A percentile compares a stretch with the other conserved stretches of the same genome.
phyloP scores from a whole-genome alignment of 257 asterid genomes.

The Solanum corneliomulleri region DNA sequence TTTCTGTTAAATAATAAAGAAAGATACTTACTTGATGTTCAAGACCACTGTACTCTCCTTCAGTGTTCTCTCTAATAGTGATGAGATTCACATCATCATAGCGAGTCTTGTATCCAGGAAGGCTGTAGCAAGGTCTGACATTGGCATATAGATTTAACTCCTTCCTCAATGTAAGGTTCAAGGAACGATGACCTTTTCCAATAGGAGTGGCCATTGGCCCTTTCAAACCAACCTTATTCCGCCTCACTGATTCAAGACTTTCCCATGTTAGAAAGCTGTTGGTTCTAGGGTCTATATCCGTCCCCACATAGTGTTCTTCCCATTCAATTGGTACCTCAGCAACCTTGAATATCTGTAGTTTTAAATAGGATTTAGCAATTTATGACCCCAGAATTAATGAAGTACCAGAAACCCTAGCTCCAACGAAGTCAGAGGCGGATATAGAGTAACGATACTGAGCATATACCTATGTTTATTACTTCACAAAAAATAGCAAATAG shows the following conservation, averaged over 20 bases:
- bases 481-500: background rate
- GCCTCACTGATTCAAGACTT: slow-evolving; percentile 84
- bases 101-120: slow-evolving; percentile 91
- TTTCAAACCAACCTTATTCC: slow-evolving; percentile 79
- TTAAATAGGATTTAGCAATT: background rate
- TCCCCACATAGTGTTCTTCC: slow-evolving; percentile 94
- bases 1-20: background rate
- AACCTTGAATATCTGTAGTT: slow-evolving; percentile 48
- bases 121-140: slow-evolving; percentile 92
- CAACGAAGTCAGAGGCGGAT: background rate
- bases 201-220: slow-evolving; percentile 99
- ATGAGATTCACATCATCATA: slow-evolving; percentile 84
- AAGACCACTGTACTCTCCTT: slow-evolving; percentile 49
- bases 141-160: slow-evolving; percentile 91
- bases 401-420: background rate
- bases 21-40: slow-evolving; percentile 35
- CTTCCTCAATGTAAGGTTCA: slow-evolving; percentile 89
- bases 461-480: background rate
- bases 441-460: background rate
- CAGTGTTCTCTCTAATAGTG: slow-evolving; percentile 57
- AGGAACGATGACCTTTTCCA: slow-evolving; percentile 95
- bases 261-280: slow-evolving; percentile 97
- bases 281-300: slow-evolving; percentile 81
- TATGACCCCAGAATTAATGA: background rate
- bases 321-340: slow-evolving; percentile 94